Conservation (phyloP, 768 basidiomycete genomes). For the Phlebiopsis gigantea region DNA sequence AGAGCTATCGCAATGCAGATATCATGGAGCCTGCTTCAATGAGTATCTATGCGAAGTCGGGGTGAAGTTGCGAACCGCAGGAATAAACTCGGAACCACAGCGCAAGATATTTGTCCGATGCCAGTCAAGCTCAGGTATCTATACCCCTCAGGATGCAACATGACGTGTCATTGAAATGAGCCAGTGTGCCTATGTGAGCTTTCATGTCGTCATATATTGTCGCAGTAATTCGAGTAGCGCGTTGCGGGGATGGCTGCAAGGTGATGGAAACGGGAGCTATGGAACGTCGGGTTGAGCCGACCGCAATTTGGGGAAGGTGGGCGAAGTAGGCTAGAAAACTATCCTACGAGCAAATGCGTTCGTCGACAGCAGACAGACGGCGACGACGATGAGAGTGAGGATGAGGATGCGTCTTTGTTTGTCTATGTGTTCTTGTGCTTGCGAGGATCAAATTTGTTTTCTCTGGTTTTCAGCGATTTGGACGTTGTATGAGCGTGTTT, state of each 20-base stretch:
- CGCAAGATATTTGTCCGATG: too few species aligned
- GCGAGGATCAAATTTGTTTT: conserved; percentile 53
- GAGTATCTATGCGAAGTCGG: too few species aligned
- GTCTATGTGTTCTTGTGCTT: conserved; percentile 31
- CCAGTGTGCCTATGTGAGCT: not conserved
- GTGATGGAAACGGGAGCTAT: not conserved
- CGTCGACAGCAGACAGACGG: not conserved
- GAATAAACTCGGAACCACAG: too few species aligned
- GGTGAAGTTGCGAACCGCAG: too few species aligned
- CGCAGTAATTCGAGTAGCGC: not conserved
- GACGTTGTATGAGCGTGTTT: conserved; percentile 61
- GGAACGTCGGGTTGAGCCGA: not conserved
- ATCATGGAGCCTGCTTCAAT: too few species aligned
- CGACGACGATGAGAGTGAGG: not conserved
- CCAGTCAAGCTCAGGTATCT: too few species aligned
- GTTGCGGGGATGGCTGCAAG: not conserved
- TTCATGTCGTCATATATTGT: too few species aligned
- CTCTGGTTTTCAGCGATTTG: conserved; percentile 72
- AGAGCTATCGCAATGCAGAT: too few species aligned
- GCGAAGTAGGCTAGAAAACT: not conserved
- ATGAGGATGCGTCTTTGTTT: conserved; percentile 17
- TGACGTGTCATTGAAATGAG: too few species aligned
- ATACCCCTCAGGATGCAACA: too few species aligned
- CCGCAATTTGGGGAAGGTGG: not conserved
- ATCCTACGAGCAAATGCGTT: not conserved